A percentile compares a stretch with the other conserved stretches of the same genome.
phyloP scores from a whole-genome alignment of 805 yeast species.

The Ogataea paradorogensis region DNA sequence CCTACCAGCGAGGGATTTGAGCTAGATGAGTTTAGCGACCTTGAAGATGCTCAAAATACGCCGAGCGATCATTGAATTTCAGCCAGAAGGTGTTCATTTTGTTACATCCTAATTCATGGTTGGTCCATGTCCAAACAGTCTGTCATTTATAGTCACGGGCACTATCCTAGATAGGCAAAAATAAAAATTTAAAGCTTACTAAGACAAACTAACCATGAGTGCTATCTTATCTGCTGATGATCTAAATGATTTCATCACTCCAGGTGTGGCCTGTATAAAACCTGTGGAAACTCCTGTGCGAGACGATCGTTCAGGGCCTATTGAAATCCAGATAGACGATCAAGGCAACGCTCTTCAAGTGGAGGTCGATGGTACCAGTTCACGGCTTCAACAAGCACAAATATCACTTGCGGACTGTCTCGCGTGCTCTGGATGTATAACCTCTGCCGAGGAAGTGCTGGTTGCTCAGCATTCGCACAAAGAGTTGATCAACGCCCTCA shows the following conservation, averaged over 20 bases:
- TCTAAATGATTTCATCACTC: slow-evolving; percentile 89
- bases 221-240: slow-evolving; percentile 87
- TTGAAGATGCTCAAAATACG: slow-evolving; percentile 20
- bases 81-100: neutral
- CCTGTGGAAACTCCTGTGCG: slow-evolving; percentile 55
- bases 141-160: slow-evolving; percentile 1
- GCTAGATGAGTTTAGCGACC: slow-evolving; percentile 28
- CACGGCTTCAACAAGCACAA: slow-evolving; percentile 70
- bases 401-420: slow-evolving; percentile 89
- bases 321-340: slow-evolving; percentile 57
- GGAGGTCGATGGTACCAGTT: slow-evolving; percentile 50
- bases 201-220: slow-evolving; percentile 53
- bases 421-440: slow-evolving; percentile 96
- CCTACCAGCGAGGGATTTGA: slow-evolving; percentile 22
- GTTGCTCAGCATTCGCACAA: slow-evolving; percentile 88
- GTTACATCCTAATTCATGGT: slow-evolving; percentile 2
- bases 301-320: slow-evolving; percentile 30
- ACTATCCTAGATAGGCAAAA: slow-evolving; percentile 9
- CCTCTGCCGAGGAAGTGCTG: slow-evolving; percentile 93
- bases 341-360: slow-evolving; percentile 68
- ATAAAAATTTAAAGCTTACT: neutral
- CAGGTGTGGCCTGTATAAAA: slow-evolving; percentile 92
- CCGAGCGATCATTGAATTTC: slow-evolving; percentile 14
- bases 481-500: slow-evolving; percentile 63
- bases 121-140: neutral